Conservation (phyloP, 768 basidiomycete genomes). For the Tylopilus subfusipes region DNA sequence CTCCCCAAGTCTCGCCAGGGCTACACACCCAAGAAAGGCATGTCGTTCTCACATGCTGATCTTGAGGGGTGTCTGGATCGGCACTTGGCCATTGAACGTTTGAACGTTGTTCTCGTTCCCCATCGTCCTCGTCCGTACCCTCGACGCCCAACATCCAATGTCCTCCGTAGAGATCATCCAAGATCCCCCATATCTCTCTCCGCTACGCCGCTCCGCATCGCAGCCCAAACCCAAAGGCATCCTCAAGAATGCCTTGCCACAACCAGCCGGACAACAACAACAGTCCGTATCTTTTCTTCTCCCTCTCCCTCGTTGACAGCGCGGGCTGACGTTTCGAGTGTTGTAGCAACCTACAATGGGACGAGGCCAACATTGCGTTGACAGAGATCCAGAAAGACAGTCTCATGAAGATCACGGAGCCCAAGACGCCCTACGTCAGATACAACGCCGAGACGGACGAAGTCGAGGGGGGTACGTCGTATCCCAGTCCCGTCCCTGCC, state of each 20-base stretch:
- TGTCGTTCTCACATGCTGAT: slow-evolving; percentile 19
- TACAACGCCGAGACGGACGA: slow-evolving; percentile 86
- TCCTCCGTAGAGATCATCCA: slow-evolving; percentile 29
- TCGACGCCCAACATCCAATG: slow-evolving; percentile 15
- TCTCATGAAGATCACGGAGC: slow-evolving; percentile 97
- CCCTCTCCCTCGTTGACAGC: background rate
- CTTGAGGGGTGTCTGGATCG: slow-evolving; percentile 6
- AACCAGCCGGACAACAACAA: slow-evolving; percentile 37
- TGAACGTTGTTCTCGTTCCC: background rate
- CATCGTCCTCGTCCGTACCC: background rate
- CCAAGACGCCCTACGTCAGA: slow-evolving; percentile 94
- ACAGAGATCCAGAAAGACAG: slow-evolving; percentile 95
- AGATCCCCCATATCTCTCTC: slow-evolving; percentile 45
- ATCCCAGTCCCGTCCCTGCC: background rate
- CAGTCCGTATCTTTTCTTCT: slow-evolving; percentile 45
- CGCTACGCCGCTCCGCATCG: slow-evolving; percentile 59
- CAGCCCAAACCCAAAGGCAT: slow-evolving; percentile 82
- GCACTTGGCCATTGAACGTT: background rate
- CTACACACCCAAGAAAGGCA: slow-evolving; percentile 19
- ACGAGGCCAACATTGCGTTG: slow-evolving; percentile 87
- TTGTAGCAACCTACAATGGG: slow-evolving; percentile 79
- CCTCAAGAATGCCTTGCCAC: slow-evolving; percentile 70
- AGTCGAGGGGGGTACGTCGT: slow-evolving; percentile 69
- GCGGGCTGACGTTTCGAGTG: background rate
- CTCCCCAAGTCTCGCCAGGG: too few relatives aligned